These are phyloP conservation scores for Syncephalis fuscata DNA, from an alignment of 371 early-diverging fungal species.

Conservation along the genomic window DNA sequence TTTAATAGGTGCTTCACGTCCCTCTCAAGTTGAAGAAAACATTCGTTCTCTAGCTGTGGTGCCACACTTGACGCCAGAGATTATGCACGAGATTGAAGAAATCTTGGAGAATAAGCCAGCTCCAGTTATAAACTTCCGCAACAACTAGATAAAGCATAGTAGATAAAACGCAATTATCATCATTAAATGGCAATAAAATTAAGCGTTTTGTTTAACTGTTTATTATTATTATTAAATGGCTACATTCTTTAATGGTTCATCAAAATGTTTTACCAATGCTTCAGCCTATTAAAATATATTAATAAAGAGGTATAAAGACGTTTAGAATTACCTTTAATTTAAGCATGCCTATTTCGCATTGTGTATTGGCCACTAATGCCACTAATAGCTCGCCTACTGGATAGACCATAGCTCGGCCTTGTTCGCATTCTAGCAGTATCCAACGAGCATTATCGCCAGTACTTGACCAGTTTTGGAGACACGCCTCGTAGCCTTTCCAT, in stretches of 20 bases:
- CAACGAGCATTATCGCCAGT: too few species aligned
- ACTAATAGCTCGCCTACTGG: too few species aligned
- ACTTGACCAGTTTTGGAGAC: background rate
- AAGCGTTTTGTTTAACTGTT: too few species aligned
- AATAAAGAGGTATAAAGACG: too few species aligned
- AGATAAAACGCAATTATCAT: too few species aligned
- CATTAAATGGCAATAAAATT: too few species aligned
- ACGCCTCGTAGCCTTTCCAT: background rate
- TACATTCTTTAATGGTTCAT: slow-evolving; percentile 26
- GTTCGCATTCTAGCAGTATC: too few species aligned
- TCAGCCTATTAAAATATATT: slow-evolving; percentile 17
- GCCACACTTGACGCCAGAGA: slow-evolving; percentile 43
- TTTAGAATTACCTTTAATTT: too few species aligned
- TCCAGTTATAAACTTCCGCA: slow-evolving; percentile 36
- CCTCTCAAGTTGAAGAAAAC: slow-evolving; percentile 60
- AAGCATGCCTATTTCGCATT: too few species aligned
- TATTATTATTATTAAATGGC: slow-evolving; percentile 1
- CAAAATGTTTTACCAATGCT: slow-evolving; percentile 32
- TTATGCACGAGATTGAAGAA: slow-evolving; percentile 40
- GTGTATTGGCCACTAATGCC: too few species aligned
- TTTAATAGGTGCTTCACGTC: slow-evolving; percentile 32
- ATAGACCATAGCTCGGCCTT: too few species aligned
- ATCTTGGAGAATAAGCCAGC: slow-evolving; percentile 58
- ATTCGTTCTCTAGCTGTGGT: slow-evolving; percentile 36
- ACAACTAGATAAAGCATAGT: slow-evolving; percentile 5